Evolutionary conservation across 2,329 filamentous ascomycete genomes (phyloP).

Genomic region (Diaporthe vaccinii): DNA sequence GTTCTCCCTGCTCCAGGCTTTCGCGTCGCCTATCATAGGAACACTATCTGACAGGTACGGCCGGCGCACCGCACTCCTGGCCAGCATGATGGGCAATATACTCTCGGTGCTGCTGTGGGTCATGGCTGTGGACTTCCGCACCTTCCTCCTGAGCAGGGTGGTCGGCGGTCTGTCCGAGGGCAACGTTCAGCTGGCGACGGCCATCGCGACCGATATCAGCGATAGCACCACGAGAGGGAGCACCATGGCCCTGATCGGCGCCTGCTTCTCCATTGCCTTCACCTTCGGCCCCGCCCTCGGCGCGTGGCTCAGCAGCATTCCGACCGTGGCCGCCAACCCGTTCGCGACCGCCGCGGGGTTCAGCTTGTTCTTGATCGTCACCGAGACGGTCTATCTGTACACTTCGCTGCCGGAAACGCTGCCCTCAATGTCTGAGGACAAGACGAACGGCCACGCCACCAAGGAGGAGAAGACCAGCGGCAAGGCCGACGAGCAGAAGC

Average conservation of each 20-base stretch:
- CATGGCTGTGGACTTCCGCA: constrained; percentile 91
- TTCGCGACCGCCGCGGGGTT: constrained; percentile 94
- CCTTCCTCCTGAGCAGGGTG: constrained; percentile 92
- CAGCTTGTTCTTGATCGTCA: constrained; percentile 84
- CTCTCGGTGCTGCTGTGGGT: constrained; percentile 96
- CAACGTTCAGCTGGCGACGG: constrained; percentile 95
- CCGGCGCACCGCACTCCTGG: constrained; percentile 86
- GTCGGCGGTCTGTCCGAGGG: constrained; percentile 96
- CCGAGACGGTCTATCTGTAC: constrained; percentile 92
- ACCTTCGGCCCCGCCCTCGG: constrained; percentile 95
- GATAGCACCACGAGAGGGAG: constrained; percentile 86
- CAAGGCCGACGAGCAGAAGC: constrained; percentile 45
- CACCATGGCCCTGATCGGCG: constrained; percentile 96
- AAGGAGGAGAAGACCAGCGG: constrained; percentile 44
- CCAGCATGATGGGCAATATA: constrained; percentile 94
- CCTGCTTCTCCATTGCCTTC: constrained; percentile 97
- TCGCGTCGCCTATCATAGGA: constrained; percentile 93
- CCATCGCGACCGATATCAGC: constrained; percentile 96
- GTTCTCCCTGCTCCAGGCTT: constrained; percentile 90
- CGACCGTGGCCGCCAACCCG: constrained; percentile 86
- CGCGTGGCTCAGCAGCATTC: constrained; percentile 84
- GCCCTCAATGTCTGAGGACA: constrained; percentile 63
- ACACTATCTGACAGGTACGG: constrained; percentile 90
- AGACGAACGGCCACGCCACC: constrained; percentile 43
- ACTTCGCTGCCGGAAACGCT: constrained; percentile 88